Evolutionary conservation across 805 yeast genomes (phyloP).

Genomic region (Lachancea kluyveri): DNA sequence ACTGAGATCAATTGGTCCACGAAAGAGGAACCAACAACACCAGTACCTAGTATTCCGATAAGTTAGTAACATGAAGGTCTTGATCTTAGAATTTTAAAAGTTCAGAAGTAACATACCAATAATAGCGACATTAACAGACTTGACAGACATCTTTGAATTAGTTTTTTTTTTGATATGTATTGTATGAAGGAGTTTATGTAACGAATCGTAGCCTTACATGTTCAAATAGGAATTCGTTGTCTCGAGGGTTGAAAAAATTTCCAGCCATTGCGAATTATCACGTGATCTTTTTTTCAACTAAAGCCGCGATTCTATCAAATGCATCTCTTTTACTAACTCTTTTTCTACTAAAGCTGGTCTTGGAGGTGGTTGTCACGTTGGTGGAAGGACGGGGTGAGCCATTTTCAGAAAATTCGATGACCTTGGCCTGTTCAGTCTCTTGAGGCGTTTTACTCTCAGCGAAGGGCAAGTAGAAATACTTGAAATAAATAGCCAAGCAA

Average conservation of each 20-base stretch:
- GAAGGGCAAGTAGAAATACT: conserved; percentile 23
- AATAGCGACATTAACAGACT: conserved; percentile 60
- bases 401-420: background rate
- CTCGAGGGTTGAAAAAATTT: too few species aligned
- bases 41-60: conserved; percentile 49
- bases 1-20: conserved; percentile 68
- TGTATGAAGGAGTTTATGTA: too few species aligned
- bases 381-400: conserved; percentile 3
- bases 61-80: conserved; percentile 7
- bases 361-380: conserved; percentile 7
- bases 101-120: conserved; percentile 59
- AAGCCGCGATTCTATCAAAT: conserved; percentile 23
- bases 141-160: conserved; percentile 34
- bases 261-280: conserved; percentile 9
- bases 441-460: conserved; percentile 1
- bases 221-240: too few species aligned
- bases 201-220: too few species aligned
- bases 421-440: background rate
- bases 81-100: too few species aligned
- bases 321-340: conserved; percentile 31
- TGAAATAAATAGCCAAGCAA: conserved; percentile 27
- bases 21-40: conserved; percentile 93
- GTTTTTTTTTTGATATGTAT: conserved; percentile 1
- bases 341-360: conserved; percentile 16
- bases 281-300: conserved; percentile 24